Conservation (phyloP, 2,329 filamentous ascomycete species). For the Apiospora hydei region DNA sequence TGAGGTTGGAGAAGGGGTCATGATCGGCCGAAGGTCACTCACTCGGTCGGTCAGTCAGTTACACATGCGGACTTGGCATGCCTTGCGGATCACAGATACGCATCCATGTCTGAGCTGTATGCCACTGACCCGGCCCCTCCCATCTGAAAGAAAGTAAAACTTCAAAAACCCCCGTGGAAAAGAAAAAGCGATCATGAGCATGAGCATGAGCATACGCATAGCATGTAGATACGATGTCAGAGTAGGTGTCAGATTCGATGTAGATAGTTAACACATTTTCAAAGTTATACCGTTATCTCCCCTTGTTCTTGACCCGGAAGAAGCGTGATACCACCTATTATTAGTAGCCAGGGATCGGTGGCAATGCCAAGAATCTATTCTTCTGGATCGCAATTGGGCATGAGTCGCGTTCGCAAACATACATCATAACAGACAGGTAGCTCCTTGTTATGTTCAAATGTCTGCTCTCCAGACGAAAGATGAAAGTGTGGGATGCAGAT, state of each 20-base stretch:
- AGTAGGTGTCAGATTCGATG: not conserved
- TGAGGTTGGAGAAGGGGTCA: conserved; percentile 62
- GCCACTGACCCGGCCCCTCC: not conserved
- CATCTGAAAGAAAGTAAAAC: conserved; percentile 18
- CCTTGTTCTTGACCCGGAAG: not conserved
- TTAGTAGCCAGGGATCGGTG: too few relatives aligned
- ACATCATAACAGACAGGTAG: not conserved
- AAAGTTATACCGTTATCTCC: not conserved
- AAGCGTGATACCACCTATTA: not conserved
- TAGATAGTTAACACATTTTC: not conserved
- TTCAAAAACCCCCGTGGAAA: not conserved
- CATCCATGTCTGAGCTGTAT: not conserved
- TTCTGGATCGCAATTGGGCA: not conserved
- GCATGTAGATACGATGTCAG: not conserved
- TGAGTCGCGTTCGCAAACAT: not conserved
- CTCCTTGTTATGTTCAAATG: not conserved
- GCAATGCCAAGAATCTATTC: not conserved
- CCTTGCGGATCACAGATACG: conserved; percentile 5
- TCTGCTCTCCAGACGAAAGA: not conserved
- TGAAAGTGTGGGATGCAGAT: not conserved
- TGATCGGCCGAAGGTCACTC: not conserved
- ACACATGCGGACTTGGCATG: conserved; percentile 16
- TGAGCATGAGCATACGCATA: not conserved
- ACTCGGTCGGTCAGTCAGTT: not conserved
- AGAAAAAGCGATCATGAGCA: not conserved